Evolutionary conservation across 805 yeast genomes (phyloP), one percentile per base, ranked within the genome.

Genomic region (Candida boleticola): DNA sequence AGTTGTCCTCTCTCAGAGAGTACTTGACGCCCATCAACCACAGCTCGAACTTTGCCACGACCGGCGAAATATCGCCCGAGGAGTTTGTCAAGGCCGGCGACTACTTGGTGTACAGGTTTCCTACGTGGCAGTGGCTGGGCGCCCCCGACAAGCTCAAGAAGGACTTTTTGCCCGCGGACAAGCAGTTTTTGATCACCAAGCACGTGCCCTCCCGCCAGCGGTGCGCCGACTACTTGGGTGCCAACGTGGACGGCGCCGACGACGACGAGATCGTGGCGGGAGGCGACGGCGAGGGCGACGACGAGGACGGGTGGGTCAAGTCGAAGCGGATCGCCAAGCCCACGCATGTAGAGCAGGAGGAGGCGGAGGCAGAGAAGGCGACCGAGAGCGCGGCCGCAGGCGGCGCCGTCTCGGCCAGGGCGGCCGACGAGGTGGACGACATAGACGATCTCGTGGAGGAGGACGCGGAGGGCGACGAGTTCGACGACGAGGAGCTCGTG

Each of bases 31-130:
- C 99, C 1, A 82, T 92, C 2, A 76, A 83, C 34, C 88, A 90
- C 61, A 77, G 71, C n/a, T 89, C 97, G 20, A 88, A 93, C 14
- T 93, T 89, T 66, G 73, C 80, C 42, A 66, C 74, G 37, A 86
- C 97, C 0, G 99, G 99, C 3, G 93, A 92, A 60, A 83, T 93
- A 39, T 87, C 96, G 1, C 99, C 99, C 1, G 96, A 88, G 41
- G 99, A 93, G 61, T 93, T 93, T 65, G 92, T 89, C 7, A 72
- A 71, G 42, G 97, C 99, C 3, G 99, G 99, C 18, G 97, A 93
- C 61, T 93, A 89, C 62, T 68, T 93, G 44, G 90, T 83, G 25
- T 83, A 81, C 63, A 87, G 85, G 71, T 93, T 93, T 60, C 98
- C 99, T 2, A 93, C 98, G 0, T 93, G 99, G 99, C 80, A 82